These are phyloP conservation scores for Penicillium canescens DNA, from an alignment of 495 filamentous ascomycete genomes.

Conservation along the genomic window DNA sequence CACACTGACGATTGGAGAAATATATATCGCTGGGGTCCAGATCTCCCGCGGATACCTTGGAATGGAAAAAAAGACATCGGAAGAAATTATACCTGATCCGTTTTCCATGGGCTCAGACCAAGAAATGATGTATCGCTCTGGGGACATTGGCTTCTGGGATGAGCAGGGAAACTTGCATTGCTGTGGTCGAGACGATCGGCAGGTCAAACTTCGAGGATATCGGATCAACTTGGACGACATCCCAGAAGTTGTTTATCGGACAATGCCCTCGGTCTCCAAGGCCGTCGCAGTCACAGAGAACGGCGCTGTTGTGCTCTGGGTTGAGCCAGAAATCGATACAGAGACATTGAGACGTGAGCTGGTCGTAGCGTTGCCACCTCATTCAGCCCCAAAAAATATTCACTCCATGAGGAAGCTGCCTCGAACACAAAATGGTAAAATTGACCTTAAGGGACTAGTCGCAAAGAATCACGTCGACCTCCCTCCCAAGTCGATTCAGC, in stretches of 20 bases:
- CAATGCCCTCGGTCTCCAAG: conserved; percentile 2
- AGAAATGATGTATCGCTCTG: conserved; percentile 28
- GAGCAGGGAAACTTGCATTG: conserved; percentile 18
- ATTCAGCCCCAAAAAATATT: conserved; percentile 19
- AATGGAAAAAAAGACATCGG: conserved; percentile 1
- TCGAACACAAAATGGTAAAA: conserved; percentile 18
- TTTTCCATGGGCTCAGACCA: conserved; percentile 11
- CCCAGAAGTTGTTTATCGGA: conserved; percentile 2
- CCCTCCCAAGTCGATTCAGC: background rate
- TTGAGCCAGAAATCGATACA: conserved; percentile 19
- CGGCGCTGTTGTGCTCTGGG: conserved; percentile 15
- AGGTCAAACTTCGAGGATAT: conserved; percentile 31
- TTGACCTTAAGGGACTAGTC: conserved; percentile 19
- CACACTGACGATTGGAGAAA: conserved; percentile 20
- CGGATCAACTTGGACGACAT: conserved; percentile 28
- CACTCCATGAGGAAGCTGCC: conserved; percentile 20
- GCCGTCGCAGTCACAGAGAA: conserved; percentile 6
- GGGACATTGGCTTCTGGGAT: conserved; percentile 27
- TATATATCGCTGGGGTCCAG: conserved; percentile 27
- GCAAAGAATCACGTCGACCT: background rate
- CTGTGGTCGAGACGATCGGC: conserved; percentile 25
- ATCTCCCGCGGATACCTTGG: conserved; percentile 22
- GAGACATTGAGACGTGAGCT: conserved; percentile 2
- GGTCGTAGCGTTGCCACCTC: conserved; percentile 12
- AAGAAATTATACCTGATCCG: conserved; percentile 9